phyloP scores from a whole-genome alignment of 2,329 filamentous ascomycete genomes.

The Aspergillus puulaauensis region DNA sequence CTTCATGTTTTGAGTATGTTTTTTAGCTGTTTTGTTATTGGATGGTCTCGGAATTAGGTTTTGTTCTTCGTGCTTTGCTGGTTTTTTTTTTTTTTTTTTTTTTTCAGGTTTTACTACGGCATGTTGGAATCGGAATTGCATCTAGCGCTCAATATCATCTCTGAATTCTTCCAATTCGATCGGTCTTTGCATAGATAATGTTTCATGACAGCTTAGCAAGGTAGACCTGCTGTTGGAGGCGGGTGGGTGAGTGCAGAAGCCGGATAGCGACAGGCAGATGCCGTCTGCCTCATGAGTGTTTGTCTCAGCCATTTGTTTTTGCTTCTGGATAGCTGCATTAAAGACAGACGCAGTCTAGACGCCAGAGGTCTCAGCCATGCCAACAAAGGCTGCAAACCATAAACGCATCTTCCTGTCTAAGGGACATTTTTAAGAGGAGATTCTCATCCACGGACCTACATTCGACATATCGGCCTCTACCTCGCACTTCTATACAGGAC shows the following conservation, averaged over 20 bases:
- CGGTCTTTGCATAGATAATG: background rate
- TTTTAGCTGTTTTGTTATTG: background rate
- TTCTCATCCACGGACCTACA: background rate
- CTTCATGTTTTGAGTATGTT: background rate
- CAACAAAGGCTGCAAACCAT: constrained; percentile 2
- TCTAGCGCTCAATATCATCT: background rate
- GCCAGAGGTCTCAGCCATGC: background rate
- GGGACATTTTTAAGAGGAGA: background rate
- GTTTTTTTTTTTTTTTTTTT: background rate
- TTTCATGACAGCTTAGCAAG: background rate
- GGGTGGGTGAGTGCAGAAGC: background rate
- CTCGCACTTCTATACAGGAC: no score
- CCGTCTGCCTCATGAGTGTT: background rate
- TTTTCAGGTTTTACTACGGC: background rate
- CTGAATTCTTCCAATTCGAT: background rate
- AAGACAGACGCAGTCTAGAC: background rate
- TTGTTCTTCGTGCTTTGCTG: background rate
- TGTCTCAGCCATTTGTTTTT: background rate
- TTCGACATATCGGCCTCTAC: no score
- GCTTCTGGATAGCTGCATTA: background rate
- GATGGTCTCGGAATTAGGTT: background rate
- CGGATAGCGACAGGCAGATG: background rate
- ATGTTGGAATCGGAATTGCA: background rate
- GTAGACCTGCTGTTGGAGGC: background rate
- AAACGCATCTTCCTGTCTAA: background rate